These are phyloP conservation scores for Lolium perenne DNA, from an alignment of 176 grass and related monocot species.

Conservation along the genomic window DNA sequence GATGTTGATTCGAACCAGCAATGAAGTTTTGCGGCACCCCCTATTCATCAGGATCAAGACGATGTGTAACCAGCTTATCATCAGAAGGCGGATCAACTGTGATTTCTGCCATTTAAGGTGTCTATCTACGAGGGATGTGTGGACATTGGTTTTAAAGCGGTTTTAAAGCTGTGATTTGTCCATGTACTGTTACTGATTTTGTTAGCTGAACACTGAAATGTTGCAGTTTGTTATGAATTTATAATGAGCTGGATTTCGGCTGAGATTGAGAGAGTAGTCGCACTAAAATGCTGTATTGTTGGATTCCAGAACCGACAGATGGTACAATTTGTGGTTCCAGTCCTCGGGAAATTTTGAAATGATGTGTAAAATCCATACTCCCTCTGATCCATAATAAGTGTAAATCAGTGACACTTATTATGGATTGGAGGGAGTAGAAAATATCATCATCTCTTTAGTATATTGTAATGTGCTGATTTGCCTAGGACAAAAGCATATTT, in stretches of 20 bases:
- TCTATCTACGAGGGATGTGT: not conserved
- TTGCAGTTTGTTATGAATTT: conserved; percentile 11
- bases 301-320: not conserved
- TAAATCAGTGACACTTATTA: too few species aligned
- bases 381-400: too few species aligned
- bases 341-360: not conserved
- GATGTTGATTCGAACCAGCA: conserved; percentile 34
- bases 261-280: not conserved
- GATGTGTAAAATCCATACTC: not conserved
- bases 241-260: not conserved
- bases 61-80: conserved; percentile 15
- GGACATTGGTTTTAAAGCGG: not conserved
- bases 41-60: not conserved
- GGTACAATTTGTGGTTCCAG: too few species aligned
- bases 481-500: not conserved
- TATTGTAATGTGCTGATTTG: not conserved
- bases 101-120: not conserved
- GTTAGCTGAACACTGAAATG: not conserved
- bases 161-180: not conserved
- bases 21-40: not conserved
- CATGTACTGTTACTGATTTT: not conserved
- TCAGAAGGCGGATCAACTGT: not conserved
- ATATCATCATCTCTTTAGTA: too few species aligned
- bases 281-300: not conserved
- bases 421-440: not conserved